A percentile compares a stretch with the other conserved stretches of the same genome.
These are phyloP conservation scores for Rhodofomes roseus DNA, from an alignment of 1,284 basidiomycete species.

Conservation along the genomic window DNA sequence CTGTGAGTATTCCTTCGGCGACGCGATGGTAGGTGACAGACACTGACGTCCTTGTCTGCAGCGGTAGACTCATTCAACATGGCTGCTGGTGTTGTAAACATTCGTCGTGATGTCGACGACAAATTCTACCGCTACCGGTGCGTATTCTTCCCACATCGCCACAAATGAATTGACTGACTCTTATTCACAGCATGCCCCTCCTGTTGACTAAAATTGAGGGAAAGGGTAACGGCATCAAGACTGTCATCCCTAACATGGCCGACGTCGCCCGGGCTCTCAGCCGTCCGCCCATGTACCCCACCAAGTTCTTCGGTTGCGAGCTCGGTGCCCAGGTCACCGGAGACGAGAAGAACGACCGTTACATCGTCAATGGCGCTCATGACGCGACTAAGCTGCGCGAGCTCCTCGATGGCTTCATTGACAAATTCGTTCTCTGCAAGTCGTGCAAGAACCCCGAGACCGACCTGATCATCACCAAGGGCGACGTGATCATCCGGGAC, in stretches of 20 bases:
- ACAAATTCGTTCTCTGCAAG: conserved; percentile 96
- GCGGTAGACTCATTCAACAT: conserved; percentile 73
- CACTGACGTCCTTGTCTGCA: conserved; percentile 23
- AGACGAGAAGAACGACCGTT: conserved; percentile 95
- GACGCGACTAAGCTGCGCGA: conserved; percentile 91
- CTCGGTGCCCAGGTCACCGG: conserved; percentile 97
- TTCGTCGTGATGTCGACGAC: conserved; percentile 97
- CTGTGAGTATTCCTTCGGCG: conserved; percentile 38
- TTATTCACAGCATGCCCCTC: conserved; percentile 78
- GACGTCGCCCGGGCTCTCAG: conserved; percentile 95
- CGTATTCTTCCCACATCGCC: conserved; percentile 19
- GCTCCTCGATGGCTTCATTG: conserved; percentile 95
- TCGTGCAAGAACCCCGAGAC: conserved; percentile 99
- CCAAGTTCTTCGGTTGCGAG: conserved; percentile 99
- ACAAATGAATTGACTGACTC: conserved; percentile 8
- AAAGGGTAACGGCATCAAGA: conserved; percentile 99
- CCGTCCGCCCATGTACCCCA: conserved; percentile 93
- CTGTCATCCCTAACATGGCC: conserved; percentile 97
- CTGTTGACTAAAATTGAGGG: conserved; percentile 97
- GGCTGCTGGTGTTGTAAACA: conserved; percentile 89
- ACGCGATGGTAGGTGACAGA: neutral
- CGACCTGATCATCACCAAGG: conserved; percentile 88
- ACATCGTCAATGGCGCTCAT: conserved; percentile 98
- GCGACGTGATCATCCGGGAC: conserved; percentile 89
- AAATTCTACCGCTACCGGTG: conserved; percentile 88